Evolutionary conservation across 768 basidiomycete genomes (phyloP).

Genomic region (Leccinellum rugosiceps): DNA sequence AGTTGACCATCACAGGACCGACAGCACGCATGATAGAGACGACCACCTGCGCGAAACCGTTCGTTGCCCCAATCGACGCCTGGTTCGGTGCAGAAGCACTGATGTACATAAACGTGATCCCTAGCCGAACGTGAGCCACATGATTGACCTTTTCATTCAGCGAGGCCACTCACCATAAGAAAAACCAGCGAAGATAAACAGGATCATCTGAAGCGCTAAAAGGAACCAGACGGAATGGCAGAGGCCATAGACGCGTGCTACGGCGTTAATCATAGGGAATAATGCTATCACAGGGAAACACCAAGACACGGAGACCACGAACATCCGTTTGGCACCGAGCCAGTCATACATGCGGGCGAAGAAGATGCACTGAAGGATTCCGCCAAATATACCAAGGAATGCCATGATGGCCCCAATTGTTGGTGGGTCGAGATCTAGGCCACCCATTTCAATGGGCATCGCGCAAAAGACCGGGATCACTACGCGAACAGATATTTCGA

Average conservation of each 20-base stretch:
- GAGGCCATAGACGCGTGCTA: slow-evolving; percentile 39
- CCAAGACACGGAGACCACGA: slow-evolving; percentile 46
- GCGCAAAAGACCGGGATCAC: slow-evolving; percentile 33
- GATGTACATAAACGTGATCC: slow-evolving; percentile 68
- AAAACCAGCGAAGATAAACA: slow-evolving; percentile 45
- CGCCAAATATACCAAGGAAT: slow-evolving; percentile 24
- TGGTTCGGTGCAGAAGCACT: slow-evolving; percentile 63
- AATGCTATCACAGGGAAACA: slow-evolving; percentile 44
- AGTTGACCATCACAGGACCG: slow-evolving; percentile 25
- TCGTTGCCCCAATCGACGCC: slow-evolving; percentile 65
- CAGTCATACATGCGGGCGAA: slow-evolving; percentile 55
- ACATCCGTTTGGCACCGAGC: slow-evolving; percentile 58
- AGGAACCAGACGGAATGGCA: slow-evolving; percentile 44
- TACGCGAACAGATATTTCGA: slow-evolving; percentile 62
- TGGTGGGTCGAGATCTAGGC: slow-evolving; percentile 25
- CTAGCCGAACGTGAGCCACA: slow-evolving; percentile 31
- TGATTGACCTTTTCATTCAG: not conserved
- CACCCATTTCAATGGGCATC: slow-evolving; percentile 30
- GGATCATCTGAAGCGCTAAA: slow-evolving; percentile 46
- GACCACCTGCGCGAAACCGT: slow-evolving; percentile 44
- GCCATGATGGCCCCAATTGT: slow-evolving; percentile 30
- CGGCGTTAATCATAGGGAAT: slow-evolving; percentile 42
- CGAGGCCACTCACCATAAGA: slow-evolving; percentile 48
- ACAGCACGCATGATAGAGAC: slow-evolving; percentile 31
- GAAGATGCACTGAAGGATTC: slow-evolving; percentile 56